Base-by-base conservation (phyloP, 2,329 filamentous ascomycete genomes). In the Blumeria hordei region DNA sequence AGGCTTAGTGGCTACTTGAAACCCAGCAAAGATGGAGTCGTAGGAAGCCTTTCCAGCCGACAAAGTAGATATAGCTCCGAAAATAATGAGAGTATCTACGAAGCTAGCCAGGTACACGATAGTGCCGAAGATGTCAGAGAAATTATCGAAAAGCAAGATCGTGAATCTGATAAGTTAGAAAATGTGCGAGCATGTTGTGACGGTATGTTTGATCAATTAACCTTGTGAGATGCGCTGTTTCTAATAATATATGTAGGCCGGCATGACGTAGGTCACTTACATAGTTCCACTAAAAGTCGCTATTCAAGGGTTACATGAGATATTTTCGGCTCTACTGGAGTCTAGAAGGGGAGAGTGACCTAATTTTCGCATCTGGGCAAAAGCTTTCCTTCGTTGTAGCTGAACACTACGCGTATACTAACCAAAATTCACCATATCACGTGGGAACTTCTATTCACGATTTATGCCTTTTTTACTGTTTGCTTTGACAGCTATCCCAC, bases 151-250 rank as follows among this genome's bases (percentile, higher is more conserved):
- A 74, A 77, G 59, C 81, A 88, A 64, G 83, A 90, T 63, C 73
- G 79, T 55, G 84, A 88, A 60, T 73, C 81, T 32, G 85, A 88
- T 64, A 76, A 81, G 58, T 74, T 96, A 63, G 90, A 96, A 73
- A 95, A 98, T 67, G 92, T 98, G 60, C 76, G 92, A 65, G 88
- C 90, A 57, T 98, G 92, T 71, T 98, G 92, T 69, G 92, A 96
- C 76, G 92, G 88, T 90, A 75, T 77, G 82, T 71, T 56, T 12
- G 9, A 34, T 8, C 45, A 33, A 18, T 5, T 35, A 47, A 28
- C 21, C n/a, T 14, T 36, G 28, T 11, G 47, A 41, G 6, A 32
- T n/a, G 16, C 11, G 33, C 35, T 6, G 11, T 32, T 16, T 34
- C 62, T 67, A 60, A 64, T 53, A 12, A 55, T 44, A n/a, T 33